Conservation (phyloP, 169 alveolate species). For the Blepharisma undulans region DNA sequence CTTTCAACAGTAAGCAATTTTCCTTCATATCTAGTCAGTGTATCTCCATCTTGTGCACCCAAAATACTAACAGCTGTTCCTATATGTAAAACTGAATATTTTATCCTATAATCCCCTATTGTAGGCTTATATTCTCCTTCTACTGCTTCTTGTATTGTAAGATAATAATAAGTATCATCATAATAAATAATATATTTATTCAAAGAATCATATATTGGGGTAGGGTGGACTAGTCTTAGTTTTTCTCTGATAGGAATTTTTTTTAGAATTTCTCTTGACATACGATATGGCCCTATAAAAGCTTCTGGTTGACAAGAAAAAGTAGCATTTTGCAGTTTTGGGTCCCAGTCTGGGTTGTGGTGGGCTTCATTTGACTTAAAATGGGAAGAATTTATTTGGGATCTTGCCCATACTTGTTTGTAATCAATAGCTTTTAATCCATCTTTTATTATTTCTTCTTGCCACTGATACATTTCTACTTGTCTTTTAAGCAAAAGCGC, state of each 20-base stretch:
- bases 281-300: not conserved
- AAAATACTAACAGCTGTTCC: conserved; percentile 14
- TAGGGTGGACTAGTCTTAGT: not conserved
- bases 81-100: not conserved
- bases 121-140: not conserved
- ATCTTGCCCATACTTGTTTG: not conserved
- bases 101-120: conserved; percentile 23
- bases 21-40: not conserved
- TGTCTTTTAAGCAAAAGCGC: not conserved
- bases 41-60: not conserved
- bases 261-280: not conserved
- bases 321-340: not conserved
- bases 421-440: no score
- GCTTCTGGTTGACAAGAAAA: not conserved
- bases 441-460: not conserved
- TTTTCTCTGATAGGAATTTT: conserved; percentile 4
- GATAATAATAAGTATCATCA: not conserved
- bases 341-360: conserved; percentile 13
- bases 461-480: conserved; percentile 30
- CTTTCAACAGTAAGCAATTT: conserved; percentile 11
- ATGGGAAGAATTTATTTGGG: not conserved
- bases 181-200: not conserved
- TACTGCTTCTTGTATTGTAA: not conserved
- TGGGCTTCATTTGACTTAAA: not conserved
- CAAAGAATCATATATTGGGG: not conserved